Base-by-base conservation (phyloP, 352 stramenopile genomes). In the Phytophthora europaea region DNA sequence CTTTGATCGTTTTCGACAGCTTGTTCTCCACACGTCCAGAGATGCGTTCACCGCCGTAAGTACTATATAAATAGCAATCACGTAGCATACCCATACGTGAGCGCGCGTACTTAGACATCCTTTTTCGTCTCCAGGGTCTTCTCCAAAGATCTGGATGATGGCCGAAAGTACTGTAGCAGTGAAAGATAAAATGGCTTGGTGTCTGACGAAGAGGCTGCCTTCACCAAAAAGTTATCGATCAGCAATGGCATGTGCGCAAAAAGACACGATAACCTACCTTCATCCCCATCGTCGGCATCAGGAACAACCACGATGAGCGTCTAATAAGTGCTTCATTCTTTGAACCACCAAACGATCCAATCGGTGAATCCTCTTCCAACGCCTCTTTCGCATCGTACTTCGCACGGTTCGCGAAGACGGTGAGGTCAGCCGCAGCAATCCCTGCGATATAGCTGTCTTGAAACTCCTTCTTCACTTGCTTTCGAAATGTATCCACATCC, bases 171-270 rank as follows among this genome's bases (percentile, higher is more conserved):
- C 45, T 52, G 45, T 18, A 53, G 45, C 45, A 53, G 31, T 53
- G 13, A 53, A 22, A 53, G 45, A 53, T 26, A 26, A 26, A 26
- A 26, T 26, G 23, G 23, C 23, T 26, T 26, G 23, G 1, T 26
- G 23, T 26, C 23, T 26, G 23, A 26, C 1, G 23, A 53, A 53
- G 45, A 23, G 45, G 5, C 18, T 53, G 45, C 45, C 45, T 53
- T 53, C 45, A 53, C 45, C 45, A 53, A 53, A 53, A 53, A 26
- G 45, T 53, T 53, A 53, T 53, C 45, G 45, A 53, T 53, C 45
- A 53, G 45, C 45, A 53, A 23, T 53, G 45, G n/a, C 18, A 53
- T n/a, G 45, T 53, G 45, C n/a, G 45, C 45, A 53, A 53, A 53
- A 26, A 53, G 45, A 53, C 45, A 53, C 18, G 45, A 53, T 53